These are phyloP conservation scores for Yamadazyma paraphyllophila DNA, from an alignment of 805 yeast genomes.

Conservation along the genomic window DNA sequence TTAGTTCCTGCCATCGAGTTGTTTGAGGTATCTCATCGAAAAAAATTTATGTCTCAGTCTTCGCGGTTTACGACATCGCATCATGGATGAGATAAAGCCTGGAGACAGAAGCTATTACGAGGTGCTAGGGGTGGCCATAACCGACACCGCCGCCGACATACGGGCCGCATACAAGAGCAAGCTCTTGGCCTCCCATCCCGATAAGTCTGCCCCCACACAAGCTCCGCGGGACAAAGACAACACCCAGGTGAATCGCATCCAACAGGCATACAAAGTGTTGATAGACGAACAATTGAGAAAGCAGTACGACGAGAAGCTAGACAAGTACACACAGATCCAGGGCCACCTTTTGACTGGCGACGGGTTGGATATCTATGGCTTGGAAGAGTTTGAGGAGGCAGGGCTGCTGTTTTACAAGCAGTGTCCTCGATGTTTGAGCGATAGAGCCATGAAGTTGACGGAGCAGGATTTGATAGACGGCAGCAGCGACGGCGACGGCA, in stretches of 20 bases:
- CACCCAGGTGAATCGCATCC: constrained; percentile 36
- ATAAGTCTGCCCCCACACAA: constrained; percentile 40
- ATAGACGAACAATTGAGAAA: constrained; percentile 37
- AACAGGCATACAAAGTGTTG: constrained; percentile 63
- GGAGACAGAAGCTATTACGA: constrained; percentile 44
- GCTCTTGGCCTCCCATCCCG: constrained; percentile 75
- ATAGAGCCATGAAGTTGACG: constrained; percentile 52
- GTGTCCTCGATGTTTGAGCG: constrained; percentile 66
- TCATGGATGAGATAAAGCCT: background rate
- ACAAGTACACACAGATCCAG: constrained; percentile 22
- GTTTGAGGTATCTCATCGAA: constrained; percentile 11
- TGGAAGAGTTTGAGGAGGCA: constrained; percentile 55
- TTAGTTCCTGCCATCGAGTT: constrained; percentile 6
- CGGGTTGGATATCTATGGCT: constrained; percentile 64
- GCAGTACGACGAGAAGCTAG: constrained; percentile 53
- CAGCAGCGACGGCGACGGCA: constrained; percentile 49
- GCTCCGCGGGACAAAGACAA: background rate
- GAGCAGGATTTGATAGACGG: constrained; percentile 61
- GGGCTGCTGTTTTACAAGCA: constrained; percentile 41
- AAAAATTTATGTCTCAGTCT: constrained; percentile 1
- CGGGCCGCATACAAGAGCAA: constrained; percentile 62
- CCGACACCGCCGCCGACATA: constrained; percentile 41
- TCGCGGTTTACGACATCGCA: background rate
- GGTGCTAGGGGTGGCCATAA: constrained; percentile 49
- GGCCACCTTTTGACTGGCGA: constrained; percentile 41